phyloP scores from a whole-genome alignment of 2,329 filamentous ascomycete species.

The Alternaria dauci region DNA sequence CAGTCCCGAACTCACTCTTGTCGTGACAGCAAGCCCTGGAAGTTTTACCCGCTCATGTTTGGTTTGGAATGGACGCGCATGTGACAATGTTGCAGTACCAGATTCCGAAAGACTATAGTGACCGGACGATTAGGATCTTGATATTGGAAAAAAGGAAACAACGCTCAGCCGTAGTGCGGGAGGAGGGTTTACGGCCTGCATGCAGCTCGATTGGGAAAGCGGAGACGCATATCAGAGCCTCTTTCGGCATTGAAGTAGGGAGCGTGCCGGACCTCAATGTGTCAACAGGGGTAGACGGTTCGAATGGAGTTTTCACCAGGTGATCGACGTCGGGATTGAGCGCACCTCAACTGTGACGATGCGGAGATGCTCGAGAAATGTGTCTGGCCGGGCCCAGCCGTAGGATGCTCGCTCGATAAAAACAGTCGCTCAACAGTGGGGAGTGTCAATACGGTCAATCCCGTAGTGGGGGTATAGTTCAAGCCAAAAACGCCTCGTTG shows the following conservation, averaged over 20 bases:
- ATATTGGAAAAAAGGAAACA: slow-evolving; percentile 6
- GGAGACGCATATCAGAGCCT: slow-evolving; percentile 5
- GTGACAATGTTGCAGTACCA: neutral
- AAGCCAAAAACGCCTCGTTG: slow-evolving; percentile 3
- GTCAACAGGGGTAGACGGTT: slow-evolving; percentile 5
- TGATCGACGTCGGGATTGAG: slow-evolving; percentile 5
- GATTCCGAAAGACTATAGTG: neutral
- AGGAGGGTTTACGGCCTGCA: neutral
- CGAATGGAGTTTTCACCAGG: neutral
- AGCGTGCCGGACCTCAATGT: neutral
- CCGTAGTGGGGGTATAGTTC: slow-evolving; percentile 6
- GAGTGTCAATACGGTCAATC: slow-evolving; percentile 11
- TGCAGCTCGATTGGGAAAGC: neutral
- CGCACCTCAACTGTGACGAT: neutral
- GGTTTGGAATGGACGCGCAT: no score
- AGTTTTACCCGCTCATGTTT: neutral
- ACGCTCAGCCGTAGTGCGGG: slow-evolving; percentile 1
- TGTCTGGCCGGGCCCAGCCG: neutral
- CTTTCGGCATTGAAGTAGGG: neutral
- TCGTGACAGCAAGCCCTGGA: neutral
- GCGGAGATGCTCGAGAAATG: neutral
- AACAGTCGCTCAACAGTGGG: slow-evolving; percentile 4
- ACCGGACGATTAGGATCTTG: slow-evolving; percentile 1
- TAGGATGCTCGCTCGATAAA: neutral
- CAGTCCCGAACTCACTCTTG: neutral